Evolutionary conservation across 1,284 basidiomycete species (phyloP), one percentile per base, ranked within the genome.

Genomic region (Gomphus bonarii): DNA sequence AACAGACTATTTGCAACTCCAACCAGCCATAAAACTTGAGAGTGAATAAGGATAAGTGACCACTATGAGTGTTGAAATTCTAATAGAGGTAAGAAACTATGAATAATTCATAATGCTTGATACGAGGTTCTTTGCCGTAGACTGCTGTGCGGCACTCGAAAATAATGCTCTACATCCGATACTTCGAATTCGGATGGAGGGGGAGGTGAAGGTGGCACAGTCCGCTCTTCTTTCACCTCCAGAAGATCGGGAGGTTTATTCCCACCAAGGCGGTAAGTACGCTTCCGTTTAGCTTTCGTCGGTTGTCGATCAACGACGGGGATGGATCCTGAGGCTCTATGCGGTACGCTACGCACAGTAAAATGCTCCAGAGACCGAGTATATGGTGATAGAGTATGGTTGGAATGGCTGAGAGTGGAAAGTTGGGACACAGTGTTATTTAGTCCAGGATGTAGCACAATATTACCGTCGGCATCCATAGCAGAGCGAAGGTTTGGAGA

Each of bases 321-420:
- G 18, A 65, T 64, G 18, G 65, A 65, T 43, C 65, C 66, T 14
- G 70, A 63, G 35, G 69, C 72, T 58, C 78, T 75, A 50, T 78
- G 87, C 1, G 88, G 91, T 40, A 87, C 87, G 60, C 86, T 90
- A 25, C 92, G 79, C 3, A 95, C 91, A 4, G 91, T 91, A 67
- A 94, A 94, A 70, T 95, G 92, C 61, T 88, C 84, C 47, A 92
- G 76, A 6, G 85, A 85, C 50, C 91, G 80, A 10, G 93, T 95
- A 69, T 93, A 95, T 0, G 93, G 93, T 1, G 88, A 91, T 1
- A 97, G 73, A 0, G 93, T 97, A 65, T 95, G 92, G 63, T 95
- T 91, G 2, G 90, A 91, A 61, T 86, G 79, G 22, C 82, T 85
- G 56, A 97, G 79, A 2, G 88, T 89, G 18, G 88, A 85, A 18